phyloP scores from a whole-genome alignment of 208 protist species.

The Herpetomonas tarakana region DNA sequence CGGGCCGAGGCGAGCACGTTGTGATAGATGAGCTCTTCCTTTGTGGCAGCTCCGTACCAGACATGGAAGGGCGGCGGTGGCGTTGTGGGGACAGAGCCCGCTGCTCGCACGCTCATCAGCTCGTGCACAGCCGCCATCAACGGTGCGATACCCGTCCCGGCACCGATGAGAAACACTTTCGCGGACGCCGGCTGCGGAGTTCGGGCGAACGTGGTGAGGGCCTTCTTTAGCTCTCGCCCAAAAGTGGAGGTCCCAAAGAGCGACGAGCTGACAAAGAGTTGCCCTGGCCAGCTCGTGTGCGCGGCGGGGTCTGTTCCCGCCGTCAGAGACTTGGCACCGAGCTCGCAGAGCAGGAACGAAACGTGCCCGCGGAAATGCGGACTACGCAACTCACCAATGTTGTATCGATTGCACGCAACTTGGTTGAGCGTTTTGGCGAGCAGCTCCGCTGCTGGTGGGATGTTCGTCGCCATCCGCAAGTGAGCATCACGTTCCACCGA shows the following conservation, averaged over 20 bases:
- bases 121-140: slow-evolving; percentile 66
- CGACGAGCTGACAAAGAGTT: slow-evolving; percentile 50
- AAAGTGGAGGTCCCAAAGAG: slow-evolving; percentile 60
- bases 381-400: background rate
- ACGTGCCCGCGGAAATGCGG: slow-evolving; percentile 30
- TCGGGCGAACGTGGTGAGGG: slow-evolving; percentile 8
- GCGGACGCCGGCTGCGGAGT: background rate
- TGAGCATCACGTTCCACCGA: too few species aligned
- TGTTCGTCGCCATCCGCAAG: slow-evolving; percentile 27
- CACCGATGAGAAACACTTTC: slow-evolving; percentile 58
- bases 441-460: slow-evolving; percentile 15
- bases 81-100: too few species aligned
- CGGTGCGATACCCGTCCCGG: slow-evolving; percentile 79
- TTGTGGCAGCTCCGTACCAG: slow-evolving; percentile 62
- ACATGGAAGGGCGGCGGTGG: slow-evolving; percentile 60
- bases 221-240: slow-evolving; percentile 31
- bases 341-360: slow-evolving; percentile 16
- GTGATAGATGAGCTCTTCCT: slow-evolving; percentile 68
- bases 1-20: slow-evolving; percentile 40
- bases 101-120: too few species aligned
- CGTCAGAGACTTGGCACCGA: too few species aligned
- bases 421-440: slow-evolving; percentile 26
- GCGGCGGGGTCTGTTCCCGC: too few species aligned
- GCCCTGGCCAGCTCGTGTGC: background rate
- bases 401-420: slow-evolving; percentile 1